Evolutionary conservation across 2,329 filamentous ascomycete species (phyloP), one percentile per base, ranked within the genome.

Genomic region (Colletotrichum scovillei): DNA sequence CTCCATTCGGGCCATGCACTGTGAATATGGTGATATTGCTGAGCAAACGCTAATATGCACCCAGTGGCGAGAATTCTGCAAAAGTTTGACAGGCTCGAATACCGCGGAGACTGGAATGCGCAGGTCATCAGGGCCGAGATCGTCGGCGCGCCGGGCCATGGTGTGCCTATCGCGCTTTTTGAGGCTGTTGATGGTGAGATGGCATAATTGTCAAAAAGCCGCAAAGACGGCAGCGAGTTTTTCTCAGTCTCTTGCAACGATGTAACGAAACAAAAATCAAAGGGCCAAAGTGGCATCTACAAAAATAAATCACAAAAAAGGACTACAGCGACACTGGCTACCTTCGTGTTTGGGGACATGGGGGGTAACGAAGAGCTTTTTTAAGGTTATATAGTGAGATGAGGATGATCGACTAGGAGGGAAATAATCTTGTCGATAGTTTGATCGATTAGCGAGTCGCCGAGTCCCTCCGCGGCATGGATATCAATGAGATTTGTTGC

Each of bases 81-180:
- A 80, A 87, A 88, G 67, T 93, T 91, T 76, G 86, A 89, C 38
- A 78, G 81, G 14, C 79, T 91, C 6, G 88, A 89, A 76, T 87
- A 86, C 63, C 80, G 83, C 4, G 85, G 84, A 2, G 83, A 86
- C 60, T 86, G 84, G 85, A 32, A 81, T 19, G 82, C 81, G n/a
- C 85, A 87, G 75, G 80, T 79, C 35, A 81, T 86, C 76, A 84
- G 83, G 76, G 81, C 84, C 3, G 85, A 86, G 72, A 79, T 86
- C 35, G 84, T 86, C 1, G 85, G 85, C 4, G 81, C 80, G 26
- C 85, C 85, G 0, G 83, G 84, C 2, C 79, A 84, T 6, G 85
- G 84, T 2, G 84, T 86, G 2, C 81, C 81, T 7, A 79, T 87
- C 52, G 82, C 81, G 1, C 75, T 86, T 5, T 83, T 79, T 53